A percentile compares a stretch with the other conserved stretches of the same genome.
Evolutionary conservation across 2,329 filamentous ascomycete genomes (phyloP).

Genomic region (Aspergillus luchuensis): DNA sequence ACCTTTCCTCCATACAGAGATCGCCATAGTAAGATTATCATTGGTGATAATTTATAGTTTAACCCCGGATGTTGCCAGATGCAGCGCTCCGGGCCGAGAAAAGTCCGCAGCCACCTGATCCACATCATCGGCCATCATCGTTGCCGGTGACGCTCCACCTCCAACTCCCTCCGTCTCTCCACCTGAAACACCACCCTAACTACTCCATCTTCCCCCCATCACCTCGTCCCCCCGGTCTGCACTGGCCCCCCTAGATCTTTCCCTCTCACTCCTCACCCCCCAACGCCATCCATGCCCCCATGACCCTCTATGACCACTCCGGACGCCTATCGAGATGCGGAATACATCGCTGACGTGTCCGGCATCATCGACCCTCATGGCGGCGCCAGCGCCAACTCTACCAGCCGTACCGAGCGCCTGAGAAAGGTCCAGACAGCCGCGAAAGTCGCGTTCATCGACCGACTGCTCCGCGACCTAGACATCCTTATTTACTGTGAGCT

Average conservation of each 20-base stretch:
- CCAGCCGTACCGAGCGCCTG: constrained; percentile 29
- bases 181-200: constrained; percentile 2
- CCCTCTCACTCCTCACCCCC: constrained; percentile 2
- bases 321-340: constrained; percentile 50
- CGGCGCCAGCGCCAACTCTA: constrained; percentile 25
- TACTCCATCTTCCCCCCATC: not conserved
- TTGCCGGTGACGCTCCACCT: not conserved
- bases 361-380: constrained; percentile 35
- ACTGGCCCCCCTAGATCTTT: constrained; percentile 3
- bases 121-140: constrained; percentile 8
- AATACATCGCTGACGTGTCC: constrained; percentile 50
- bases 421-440: constrained; percentile 41
- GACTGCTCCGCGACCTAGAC: constrained; percentile 60
- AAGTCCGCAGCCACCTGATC: constrained; percentile 18
- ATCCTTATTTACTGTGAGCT: constrained; percentile 63
- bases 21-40: not conserved
- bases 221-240: not conserved
- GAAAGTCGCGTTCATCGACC: constrained; percentile 54
- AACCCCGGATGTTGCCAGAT: not conserved
- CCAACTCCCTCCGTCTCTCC: not conserved
- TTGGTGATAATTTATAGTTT: not conserved
- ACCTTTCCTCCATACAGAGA: no score
- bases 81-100: constrained; percentile 22
- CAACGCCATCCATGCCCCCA: constrained; percentile 38
- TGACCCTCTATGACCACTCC: constrained; percentile 52